phyloP scores from a whole-genome alignment of 768 basidiomycete species.

The Obba rivulosa region DNA sequence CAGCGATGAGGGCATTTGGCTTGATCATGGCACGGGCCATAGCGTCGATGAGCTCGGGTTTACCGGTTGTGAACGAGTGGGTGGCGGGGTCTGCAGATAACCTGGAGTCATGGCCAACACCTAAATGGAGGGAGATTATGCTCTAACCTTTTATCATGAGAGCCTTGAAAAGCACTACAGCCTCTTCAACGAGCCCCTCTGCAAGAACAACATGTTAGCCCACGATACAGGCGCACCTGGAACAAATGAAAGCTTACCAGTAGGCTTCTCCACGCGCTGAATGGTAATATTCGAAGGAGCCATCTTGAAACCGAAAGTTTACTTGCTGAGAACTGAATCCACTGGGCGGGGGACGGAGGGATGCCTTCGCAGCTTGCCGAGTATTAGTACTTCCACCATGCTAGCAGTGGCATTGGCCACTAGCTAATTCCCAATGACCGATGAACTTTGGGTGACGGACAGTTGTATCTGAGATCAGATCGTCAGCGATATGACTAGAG shows the following conservation, averaged over 20 bases:
- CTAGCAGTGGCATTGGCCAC: no score
- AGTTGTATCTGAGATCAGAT: no score
- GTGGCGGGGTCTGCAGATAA: conserved; percentile 2
- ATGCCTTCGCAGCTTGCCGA: no score
- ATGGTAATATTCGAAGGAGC: not conserved
- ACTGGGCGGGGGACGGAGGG: no score
- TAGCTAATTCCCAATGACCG: no score
- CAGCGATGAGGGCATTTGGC: conserved; percentile 4
- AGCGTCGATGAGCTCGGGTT: conserved; percentile 3
- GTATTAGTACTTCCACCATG: no score
- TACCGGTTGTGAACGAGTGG: conserved; percentile 2
- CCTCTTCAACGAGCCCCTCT: conserved; percentile 5
- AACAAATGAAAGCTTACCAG: not conserved
- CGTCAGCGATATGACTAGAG: no score
- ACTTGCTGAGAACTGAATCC: no score
- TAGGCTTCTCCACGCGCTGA: not conserved
- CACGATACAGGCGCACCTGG: not conserved
- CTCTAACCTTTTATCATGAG: conserved; percentile 5
- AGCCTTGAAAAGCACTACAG: conserved; percentile 1
- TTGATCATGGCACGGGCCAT: conserved; percentile 6
- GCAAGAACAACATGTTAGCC: not conserved
- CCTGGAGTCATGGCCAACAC: not conserved
- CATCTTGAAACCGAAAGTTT: not conserved
- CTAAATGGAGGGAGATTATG: not conserved
- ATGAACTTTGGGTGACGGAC: no score